A percentile compares a stretch with the other conserved stretches of the same genome.
These are phyloP conservation scores for Lipomyces orientalis DNA, from an alignment of 805 yeast genomes.

Conservation along the genomic window DNA sequence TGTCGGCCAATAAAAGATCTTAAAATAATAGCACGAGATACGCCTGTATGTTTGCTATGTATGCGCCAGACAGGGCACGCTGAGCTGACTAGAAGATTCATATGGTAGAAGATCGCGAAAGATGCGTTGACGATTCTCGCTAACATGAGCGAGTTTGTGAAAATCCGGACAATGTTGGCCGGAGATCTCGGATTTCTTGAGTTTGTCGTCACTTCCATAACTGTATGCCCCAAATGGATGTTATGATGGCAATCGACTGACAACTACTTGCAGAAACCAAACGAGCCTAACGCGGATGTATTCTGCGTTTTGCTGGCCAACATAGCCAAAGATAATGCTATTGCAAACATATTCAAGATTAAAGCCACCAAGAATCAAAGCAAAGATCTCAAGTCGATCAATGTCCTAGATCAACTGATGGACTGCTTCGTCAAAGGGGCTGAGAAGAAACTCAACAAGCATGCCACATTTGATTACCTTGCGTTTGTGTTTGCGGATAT, in stretches of 20 bases:
- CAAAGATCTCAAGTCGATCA: constrained; percentile 19
- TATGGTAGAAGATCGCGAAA: constrained; percentile 36
- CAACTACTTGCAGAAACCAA: constrained; percentile 49
- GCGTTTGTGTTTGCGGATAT: constrained; percentile 89
- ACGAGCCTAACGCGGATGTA: constrained; percentile 75
- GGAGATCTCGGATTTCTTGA: constrained; percentile 62
- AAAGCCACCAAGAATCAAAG: constrained; percentile 10
- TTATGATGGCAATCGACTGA: constrained; percentile 49
- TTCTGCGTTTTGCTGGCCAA: constrained; percentile 85
- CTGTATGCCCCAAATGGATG: constrained; percentile 48
- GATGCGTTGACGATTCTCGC: constrained; percentile 75
- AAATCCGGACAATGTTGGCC: constrained; percentile 67
- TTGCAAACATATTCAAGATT: constrained; percentile 42
- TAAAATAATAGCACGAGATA: constrained; percentile 60
- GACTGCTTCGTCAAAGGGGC: constrained; percentile 88
- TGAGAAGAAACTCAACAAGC: constrained; percentile 70
- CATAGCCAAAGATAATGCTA: constrained; percentile 75
- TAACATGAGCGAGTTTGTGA: constrained; percentile 75
- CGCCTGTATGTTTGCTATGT: constrained; percentile 20
- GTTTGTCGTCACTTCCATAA: constrained; percentile 43
- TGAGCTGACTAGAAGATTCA: background rate
- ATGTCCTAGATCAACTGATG: constrained; percentile 75
- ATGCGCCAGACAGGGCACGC: background rate
- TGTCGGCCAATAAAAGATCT: constrained; percentile 75
- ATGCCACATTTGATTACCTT: constrained; percentile 79